phyloP scores from a whole-genome alignment of 352 stramenopile species.

The Phytophthora capsici region DNA sequence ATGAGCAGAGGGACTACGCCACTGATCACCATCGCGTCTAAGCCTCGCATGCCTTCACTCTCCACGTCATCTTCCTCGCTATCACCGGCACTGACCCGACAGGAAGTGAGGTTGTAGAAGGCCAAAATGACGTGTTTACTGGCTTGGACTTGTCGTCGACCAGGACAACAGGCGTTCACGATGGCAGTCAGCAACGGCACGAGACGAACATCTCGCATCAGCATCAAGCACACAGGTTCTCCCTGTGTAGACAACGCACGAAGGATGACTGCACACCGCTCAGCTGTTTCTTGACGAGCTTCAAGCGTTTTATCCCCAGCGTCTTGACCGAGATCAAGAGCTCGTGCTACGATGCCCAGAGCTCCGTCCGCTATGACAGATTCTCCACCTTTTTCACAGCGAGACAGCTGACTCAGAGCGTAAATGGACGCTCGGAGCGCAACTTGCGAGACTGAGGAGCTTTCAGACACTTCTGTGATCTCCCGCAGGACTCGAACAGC shows the following conservation, averaged over 20 bases:
- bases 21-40: conserved; percentile 58
- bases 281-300: conserved; percentile 47
- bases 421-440: conserved; percentile 66
- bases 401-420: conserved; percentile 70
- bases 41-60: conserved; percentile 33
- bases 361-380: conserved; percentile 64
- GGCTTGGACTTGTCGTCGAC: conserved; percentile 47
- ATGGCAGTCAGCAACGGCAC: conserved; percentile 58
- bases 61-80: conserved; percentile 1
- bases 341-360: conserved; percentile 61
- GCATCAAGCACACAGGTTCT: conserved; percentile 46
- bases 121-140: conserved; percentile 68
- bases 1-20: conserved; percentile 74
- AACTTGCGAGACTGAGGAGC: conserved; percentile 8
- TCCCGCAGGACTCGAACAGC: conserved; percentile 62
- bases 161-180: conserved; percentile 35
- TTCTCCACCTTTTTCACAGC: conserved; percentile 48
- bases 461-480: conserved; percentile 42
- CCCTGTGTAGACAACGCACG: conserved; percentile 64
- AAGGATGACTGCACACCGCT: conserved; percentile 76
- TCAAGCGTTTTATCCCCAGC: conserved; percentile 28
- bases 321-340: conserved; percentile 29
- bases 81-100: conserved; percentile 33
- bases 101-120: conserved; percentile 78
- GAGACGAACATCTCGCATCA: conserved; percentile 63